phyloP scores from a whole-genome alignment of 805 yeast genomes.

The Starmerella asiatica region DNA sequence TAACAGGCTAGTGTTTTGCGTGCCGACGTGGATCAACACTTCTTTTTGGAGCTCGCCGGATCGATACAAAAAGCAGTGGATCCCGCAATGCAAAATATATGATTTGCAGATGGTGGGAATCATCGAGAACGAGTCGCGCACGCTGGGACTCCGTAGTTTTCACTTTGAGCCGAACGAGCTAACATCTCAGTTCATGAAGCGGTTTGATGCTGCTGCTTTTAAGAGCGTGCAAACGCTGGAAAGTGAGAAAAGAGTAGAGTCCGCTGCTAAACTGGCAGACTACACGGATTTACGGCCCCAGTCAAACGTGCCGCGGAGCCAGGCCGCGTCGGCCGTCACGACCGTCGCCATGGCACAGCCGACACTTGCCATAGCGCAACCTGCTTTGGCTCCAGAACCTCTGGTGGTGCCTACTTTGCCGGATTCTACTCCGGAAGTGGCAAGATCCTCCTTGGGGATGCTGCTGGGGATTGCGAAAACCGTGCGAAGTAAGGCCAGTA shows the following conservation, averaged over 20 bases:
- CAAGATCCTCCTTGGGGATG: neutral
- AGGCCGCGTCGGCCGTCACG: slow-evolving; percentile 8
- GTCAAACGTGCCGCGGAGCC: neutral
- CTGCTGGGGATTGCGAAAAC: neutral
- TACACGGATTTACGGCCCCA: slow-evolving; percentile 17
- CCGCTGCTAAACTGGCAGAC: slow-evolving; percentile 19
- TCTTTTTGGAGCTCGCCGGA: slow-evolving; percentile 68
- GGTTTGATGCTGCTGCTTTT: slow-evolving; percentile 54
- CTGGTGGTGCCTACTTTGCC: neutral
- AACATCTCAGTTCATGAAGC: slow-evolving; percentile 32
- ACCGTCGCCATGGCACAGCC: slow-evolving; percentile 1
- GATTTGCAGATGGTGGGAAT: slow-evolving; percentile 97
- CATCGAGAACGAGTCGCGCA: slow-evolving; percentile 76
- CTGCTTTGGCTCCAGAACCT: neutral
- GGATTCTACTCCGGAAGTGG: neutral
- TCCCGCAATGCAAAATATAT: slow-evolving; percentile 87
- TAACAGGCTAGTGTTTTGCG: slow-evolving; percentile 23
- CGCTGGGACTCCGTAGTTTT: slow-evolving; percentile 51
- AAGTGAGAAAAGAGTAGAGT: slow-evolving; percentile 19
- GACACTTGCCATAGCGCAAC: neutral
- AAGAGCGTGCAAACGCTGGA: slow-evolving; percentile 16
- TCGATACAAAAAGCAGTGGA: slow-evolving; percentile 44
- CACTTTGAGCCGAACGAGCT: slow-evolving; percentile 23
- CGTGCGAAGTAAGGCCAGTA: neutral
- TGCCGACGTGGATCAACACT: slow-evolving; percentile 92